Conservation (phyloP, 352 stramenopile genomes). For the Phytophthora citrophthora region DNA sequence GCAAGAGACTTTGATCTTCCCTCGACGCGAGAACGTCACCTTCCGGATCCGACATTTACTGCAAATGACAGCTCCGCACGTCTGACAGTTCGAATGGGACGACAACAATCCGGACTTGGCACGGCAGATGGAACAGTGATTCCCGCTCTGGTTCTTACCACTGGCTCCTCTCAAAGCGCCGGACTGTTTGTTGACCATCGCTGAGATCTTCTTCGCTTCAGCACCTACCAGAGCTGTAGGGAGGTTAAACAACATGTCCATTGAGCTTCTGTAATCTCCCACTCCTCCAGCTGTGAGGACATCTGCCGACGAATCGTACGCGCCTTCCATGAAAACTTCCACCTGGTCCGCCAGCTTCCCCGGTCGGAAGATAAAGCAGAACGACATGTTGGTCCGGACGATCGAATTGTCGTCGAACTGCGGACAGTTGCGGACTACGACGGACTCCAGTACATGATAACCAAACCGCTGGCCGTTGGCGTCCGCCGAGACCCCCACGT, state of each 20-base stretch:
- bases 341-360: constrained; percentile 55
- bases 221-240: constrained; percentile 48
- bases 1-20: constrained; percentile 71
- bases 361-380: constrained; percentile 77
- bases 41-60: constrained; percentile 78
- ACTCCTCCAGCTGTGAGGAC: constrained; percentile 68
- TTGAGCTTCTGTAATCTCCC: constrained; percentile 67
- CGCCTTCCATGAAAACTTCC: constrained; percentile 76
- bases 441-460: constrained; percentile 71
- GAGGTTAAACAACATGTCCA: constrained; percentile 73
- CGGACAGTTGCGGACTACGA: constrained; percentile 63
- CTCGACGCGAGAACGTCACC: constrained; percentile 53
- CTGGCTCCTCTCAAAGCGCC: constrained; percentile 32
- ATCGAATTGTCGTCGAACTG: constrained; percentile 81
- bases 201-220: constrained; percentile 75
- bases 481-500: constrained; percentile 66
- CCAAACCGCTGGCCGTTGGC: constrained; percentile 61
- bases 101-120: constrained; percentile 62
- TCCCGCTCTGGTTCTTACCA: constrained; percentile 44
- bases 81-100: constrained; percentile 63
- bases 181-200: constrained; percentile 58
- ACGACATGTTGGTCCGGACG: constrained; percentile 70
- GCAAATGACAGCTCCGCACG: constrained; percentile 75
- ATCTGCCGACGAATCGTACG: constrained; percentile 69
- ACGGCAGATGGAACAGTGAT: constrained; percentile 68